Percentiles rank a stretch among this genome's conserved stretches.
Conservation (phyloP, 139 green algal genomes). For the Asterochloris erici region DNA sequence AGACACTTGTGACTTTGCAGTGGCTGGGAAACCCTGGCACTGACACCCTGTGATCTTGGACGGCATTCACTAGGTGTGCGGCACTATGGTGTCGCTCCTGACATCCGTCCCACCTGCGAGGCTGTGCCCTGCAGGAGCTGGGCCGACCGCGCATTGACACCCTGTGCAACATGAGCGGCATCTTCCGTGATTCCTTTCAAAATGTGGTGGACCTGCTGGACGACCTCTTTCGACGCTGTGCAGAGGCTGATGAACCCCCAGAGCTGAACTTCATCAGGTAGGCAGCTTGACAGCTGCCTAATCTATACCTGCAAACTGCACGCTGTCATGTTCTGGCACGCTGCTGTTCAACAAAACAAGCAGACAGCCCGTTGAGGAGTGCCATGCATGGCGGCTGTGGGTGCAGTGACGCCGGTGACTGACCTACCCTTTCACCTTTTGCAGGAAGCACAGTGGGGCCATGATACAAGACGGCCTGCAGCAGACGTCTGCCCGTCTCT, state of each 20-base stretch:
- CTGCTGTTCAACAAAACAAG: too few relatives aligned
- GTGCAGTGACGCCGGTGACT: too few relatives aligned
- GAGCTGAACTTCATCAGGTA: conserved; percentile 87
- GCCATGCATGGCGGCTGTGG: too few relatives aligned
- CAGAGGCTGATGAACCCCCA: conserved; percentile 67
- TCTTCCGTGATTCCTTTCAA: conserved; percentile 90
- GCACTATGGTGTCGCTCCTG: not conserved
- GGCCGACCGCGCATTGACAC: conserved; percentile 79
- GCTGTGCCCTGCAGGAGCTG: conserved; percentile 33
- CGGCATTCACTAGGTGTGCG: too few relatives aligned
- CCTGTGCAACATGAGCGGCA: conserved; percentile 95
- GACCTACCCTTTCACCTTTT: not conserved
- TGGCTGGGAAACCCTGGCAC: too few relatives aligned
- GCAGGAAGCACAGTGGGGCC: conserved; percentile 77
- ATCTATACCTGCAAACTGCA: too few relatives aligned
- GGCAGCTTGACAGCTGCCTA: not conserved
- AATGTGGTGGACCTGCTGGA: conserved; percentile 97
- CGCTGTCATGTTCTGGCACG: too few relatives aligned
- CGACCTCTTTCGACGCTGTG: conserved; percentile 83
- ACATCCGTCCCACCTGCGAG: not conserved
- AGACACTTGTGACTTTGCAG: too few relatives aligned
- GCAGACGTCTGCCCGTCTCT: conserved; percentile 74
- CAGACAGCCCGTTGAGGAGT: too few relatives aligned
- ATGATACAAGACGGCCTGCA: conserved; percentile 69
- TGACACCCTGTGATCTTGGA: too few relatives aligned